A percentile compares a stretch with the other conserved stretches of the same genome.
Evolutionary conservation across 2,329 filamentous ascomycete species (phyloP).

Genomic region (Pseudocercospora musae): DNA sequence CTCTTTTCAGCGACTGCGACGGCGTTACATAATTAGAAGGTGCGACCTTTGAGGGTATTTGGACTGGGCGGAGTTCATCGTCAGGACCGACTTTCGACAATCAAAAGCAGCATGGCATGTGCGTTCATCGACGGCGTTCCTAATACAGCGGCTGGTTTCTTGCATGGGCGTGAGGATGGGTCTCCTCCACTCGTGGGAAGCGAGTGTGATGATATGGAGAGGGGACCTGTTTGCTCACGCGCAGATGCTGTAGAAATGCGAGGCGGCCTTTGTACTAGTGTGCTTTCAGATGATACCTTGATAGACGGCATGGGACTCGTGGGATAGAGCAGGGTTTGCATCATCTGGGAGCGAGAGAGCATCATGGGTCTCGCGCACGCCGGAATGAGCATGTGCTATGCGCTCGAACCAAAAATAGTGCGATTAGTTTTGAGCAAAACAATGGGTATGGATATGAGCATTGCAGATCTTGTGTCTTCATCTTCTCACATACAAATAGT

Average conservation of each 20-base stretch:
- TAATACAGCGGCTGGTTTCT: constrained; percentile 14
- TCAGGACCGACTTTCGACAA: constrained; percentile 13
- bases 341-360: constrained; percentile 4
- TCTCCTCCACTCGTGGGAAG: constrained; percentile 9
- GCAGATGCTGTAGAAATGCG: constrained; percentile 8
- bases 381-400: constrained; percentile 5
- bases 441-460: constrained; percentile 2
- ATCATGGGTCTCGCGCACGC: background rate
- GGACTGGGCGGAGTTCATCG: constrained; percentile 6
- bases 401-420: constrained; percentile 2
- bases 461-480: background rate
- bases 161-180: constrained; percentile 15
- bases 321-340: constrained; percentile 7
- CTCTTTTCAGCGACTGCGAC: constrained; percentile 14
- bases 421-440: constrained; percentile 1
- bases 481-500: background rate
- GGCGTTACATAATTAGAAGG: constrained; percentile 23
- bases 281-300: constrained; percentile 19
- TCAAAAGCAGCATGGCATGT: constrained; percentile 19
- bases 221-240: constrained; percentile 3
- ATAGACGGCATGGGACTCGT: constrained; percentile 15
- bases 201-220: constrained; percentile 9
- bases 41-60: constrained; percentile 1
- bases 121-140: constrained; percentile 15
- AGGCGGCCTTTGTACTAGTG: constrained; percentile 8